phyloP scores from a whole-genome alignment of 2,329 filamentous ascomycete genomes.

The Pseudogymnoascus sp. region DNA sequence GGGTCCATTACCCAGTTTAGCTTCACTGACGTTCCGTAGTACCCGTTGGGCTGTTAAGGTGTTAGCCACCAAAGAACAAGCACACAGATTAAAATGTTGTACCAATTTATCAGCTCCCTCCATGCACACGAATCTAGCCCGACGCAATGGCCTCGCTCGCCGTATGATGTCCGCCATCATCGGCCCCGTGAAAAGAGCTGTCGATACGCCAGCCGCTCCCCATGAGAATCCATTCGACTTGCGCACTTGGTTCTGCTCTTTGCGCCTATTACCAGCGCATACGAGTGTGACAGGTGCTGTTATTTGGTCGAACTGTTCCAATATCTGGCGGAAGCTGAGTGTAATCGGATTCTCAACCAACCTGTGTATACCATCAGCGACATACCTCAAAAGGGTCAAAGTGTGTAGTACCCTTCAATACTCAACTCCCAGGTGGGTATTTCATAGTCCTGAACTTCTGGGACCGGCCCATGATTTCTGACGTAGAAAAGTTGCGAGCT shows the following conservation, averaged over 20 bases:
- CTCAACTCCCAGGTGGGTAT: conserved; percentile 74
- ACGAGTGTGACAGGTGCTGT: conserved; percentile 85
- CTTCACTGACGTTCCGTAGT: conserved; percentile 82
- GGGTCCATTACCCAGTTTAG: conserved; percentile 81
- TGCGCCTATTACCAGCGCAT: conserved; percentile 83
- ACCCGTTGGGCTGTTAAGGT: conserved; percentile 58
- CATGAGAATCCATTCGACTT: conserved; percentile 94
- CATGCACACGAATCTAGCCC: conserved; percentile 79
- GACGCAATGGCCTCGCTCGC: conserved; percentile 58
- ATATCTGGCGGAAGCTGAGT: conserved; percentile 63
- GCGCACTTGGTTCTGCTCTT: conserved; percentile 84
- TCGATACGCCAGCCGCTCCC: conserved; percentile 81
- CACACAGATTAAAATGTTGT: too few relatives aligned
- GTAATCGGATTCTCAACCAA: conserved; percentile 64
- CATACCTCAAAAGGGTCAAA: not conserved
- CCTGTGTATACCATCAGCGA: not conserved
- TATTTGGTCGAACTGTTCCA: conserved; percentile 68
- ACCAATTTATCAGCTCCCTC: conserved; percentile 74
- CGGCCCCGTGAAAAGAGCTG: conserved; percentile 80
- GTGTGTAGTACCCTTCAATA: conserved; percentile 60
- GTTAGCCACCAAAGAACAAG: not conserved
- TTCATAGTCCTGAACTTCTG: conserved; percentile 62
- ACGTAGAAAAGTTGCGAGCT: conserved; percentile 87
- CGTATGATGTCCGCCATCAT: conserved; percentile 64
- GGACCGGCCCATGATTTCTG: conserved; percentile 80